Percentiles rank a stretch among this genome's conserved stretches.
Conservation (phyloP, 805 yeast genomes). For the Wickerhamomyces canadensis region DNA sequence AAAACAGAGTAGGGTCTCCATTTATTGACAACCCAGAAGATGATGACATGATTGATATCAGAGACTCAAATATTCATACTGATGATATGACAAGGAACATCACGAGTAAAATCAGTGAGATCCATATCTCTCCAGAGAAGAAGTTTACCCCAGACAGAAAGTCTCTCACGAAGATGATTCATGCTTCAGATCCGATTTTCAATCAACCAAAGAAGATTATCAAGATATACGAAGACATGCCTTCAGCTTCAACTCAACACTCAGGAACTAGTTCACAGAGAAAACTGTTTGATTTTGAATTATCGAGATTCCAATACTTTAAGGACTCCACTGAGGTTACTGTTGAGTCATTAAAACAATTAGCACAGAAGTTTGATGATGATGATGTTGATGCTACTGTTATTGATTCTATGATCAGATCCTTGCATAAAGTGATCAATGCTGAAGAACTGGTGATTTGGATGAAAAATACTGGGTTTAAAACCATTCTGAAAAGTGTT, state of each 20-base stretch:
- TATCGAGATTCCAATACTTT: conserved; percentile 7
- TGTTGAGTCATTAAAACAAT: conserved; percentile 7
- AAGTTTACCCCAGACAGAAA: conserved; percentile 7
- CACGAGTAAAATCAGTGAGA: conserved; percentile 16
- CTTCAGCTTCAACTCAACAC: neutral
- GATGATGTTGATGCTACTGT: conserved; percentile 11
- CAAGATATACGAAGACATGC: conserved; percentile 21
- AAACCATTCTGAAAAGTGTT: conserved; percentile 7
- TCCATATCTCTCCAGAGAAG: conserved; percentile 23
- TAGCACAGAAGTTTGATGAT: conserved; percentile 7
- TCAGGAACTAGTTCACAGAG: conserved; percentile 1
- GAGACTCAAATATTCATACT: conserved; percentile 8
- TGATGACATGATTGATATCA: conserved; percentile 9
- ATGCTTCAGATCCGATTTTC: conserved; percentile 22
- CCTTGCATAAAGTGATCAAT: conserved; percentile 12
- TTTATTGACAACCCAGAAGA: conserved; percentile 17
- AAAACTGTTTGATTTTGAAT: conserved; percentile 16
- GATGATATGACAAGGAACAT: conserved; percentile 19
- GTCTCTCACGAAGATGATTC: conserved; percentile 16
- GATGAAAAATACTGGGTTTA: conserved; percentile 17
- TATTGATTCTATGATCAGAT: conserved; percentile 14
- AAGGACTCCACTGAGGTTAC: conserved; percentile 5
- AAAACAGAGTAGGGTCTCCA: conserved; percentile 14
- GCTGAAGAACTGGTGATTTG: conserved; percentile 11
- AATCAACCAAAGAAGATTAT: conserved; percentile 13